A percentile compares a stretch with the other conserved stretches of the same genome.
These are phyloP conservation scores for Metschnikowia baotianmanensis DNA, from an alignment of 805 yeast genomes.

Conservation along the genomic window DNA sequence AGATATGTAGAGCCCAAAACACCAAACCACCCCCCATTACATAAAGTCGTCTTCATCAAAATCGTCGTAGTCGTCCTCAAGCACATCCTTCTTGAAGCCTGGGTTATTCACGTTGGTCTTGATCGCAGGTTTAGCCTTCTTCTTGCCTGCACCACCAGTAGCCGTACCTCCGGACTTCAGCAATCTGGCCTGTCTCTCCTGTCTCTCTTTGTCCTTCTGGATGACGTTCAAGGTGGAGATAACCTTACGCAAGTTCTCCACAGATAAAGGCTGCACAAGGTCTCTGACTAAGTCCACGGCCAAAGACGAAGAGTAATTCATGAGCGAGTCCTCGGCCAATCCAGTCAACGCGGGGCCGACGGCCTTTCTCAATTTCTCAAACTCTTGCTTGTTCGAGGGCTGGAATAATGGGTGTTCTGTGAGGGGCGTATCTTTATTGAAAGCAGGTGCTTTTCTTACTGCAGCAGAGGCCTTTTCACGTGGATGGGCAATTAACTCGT, in stretches of 20 bases:
- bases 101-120: constrained; percentile 52
- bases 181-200: constrained; percentile 84
- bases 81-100: constrained; percentile 60
- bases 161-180: constrained; percentile 82
- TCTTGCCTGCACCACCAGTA: constrained; percentile 92
- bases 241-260: constrained; percentile 83
- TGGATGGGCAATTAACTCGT: constrained; percentile 49
- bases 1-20: too few relatives aligned
- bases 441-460: constrained; percentile 26
- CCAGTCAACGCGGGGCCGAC: constrained; percentile 58
- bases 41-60: constrained; percentile 81
- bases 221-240: constrained; percentile 79
- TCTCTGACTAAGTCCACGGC: constrained; percentile 87
- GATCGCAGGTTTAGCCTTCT: constrained; percentile 82
- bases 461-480: constrained; percentile 46
- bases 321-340: constrained; percentile 57
- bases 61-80: constrained; percentile 58
- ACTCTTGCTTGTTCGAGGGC: constrained; percentile 78
- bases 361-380: constrained; percentile 67
- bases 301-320: constrained; percentile 70
- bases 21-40: constrained; percentile 36
- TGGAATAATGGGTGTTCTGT: constrained; percentile 79
- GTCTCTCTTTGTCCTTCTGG: constrained; percentile 80
- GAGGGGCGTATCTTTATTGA: constrained; percentile 59
- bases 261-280: constrained; percentile 71